phyloP scores from a whole-genome alignment of 2,329 filamentous ascomycete genomes.

The Aspergillus sp. region DNA sequence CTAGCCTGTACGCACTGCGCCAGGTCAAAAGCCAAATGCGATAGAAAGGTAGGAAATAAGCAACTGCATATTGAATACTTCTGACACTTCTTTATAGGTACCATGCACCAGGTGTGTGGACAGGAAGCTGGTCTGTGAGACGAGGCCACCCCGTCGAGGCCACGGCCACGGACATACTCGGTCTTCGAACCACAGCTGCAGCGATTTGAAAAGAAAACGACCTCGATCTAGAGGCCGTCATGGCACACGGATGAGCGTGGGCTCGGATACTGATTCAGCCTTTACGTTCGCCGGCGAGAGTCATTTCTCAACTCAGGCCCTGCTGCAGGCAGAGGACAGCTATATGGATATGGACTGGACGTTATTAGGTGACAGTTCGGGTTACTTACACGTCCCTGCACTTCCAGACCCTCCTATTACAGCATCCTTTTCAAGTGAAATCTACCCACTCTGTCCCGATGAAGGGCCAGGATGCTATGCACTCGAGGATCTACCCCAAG shows the following conservation, averaged over 20 bases:
- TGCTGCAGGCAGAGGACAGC: no score
- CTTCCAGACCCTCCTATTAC: not conserved
- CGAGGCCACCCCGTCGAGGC: not conserved
- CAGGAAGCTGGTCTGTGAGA: not conserved
- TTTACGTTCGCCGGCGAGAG: no score
- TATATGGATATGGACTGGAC: not conserved
- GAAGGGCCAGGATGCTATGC: no score
- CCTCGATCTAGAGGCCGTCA: not conserved
- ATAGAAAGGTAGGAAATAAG: not conserved
- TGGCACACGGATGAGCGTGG: no score
- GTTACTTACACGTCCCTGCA: no score
- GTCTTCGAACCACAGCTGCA: not conserved
- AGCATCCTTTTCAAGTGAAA: no score
- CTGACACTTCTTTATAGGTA: not conserved
- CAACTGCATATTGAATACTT: no score
- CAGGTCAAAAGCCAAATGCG: not conserved
- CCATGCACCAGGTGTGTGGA: not conserved
- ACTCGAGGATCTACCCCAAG: no score
- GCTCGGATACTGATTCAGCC: no score
- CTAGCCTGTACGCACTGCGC: not conserved
- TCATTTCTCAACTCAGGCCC: no score
- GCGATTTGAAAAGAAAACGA: not conserved
- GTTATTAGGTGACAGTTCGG: no score
- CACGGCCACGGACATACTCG: not conserved
- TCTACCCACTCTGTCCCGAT: no score